Evolutionary conservation across 192 early-diverging fungal genomes (phyloP), one percentile per base, ranked within the genome.

Genomic region (Gonapodya prolifera): DNA sequence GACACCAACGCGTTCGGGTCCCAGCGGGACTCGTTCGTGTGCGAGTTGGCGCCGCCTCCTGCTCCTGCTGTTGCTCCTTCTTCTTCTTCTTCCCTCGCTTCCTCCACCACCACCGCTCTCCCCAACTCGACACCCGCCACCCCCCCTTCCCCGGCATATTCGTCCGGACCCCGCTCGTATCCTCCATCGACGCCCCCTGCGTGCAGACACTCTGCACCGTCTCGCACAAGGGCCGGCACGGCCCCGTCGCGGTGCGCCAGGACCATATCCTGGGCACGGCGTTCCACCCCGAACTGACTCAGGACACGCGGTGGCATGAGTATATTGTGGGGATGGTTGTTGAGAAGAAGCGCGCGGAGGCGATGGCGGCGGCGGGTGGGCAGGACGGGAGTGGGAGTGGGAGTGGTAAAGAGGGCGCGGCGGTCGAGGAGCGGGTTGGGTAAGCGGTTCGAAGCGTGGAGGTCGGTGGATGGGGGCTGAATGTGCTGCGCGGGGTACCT

Each of bases 241-340:
- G 86, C 28, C 87, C 95, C 81, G 96, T 99, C 32, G 97, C 97
- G 0, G 96, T 99, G 31, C 87, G 85, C 78, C 94, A 98, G 78
- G 91, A 88, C 70, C 87, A 94, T 69, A 80, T 98, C 29, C 81
- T 99, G 35, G 97, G 91, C 69, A 95, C 94, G 0, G 89, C 94
- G 36, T 99, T 99, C 87, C 97, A 99, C 79, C 97, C 97, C 0
- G 97, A 99, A 81, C 85, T 99, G 75, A 99, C 97, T 1, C 78
- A 80, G 17, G 97, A 99, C 82, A 87, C 87, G 79, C 83, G 96
- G 30, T 91, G 96, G 85, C 97, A 99, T 81, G 82, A 83, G 75
- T 96, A 91, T 84, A 98, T 97, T 92, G 70, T 87, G 2, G 80
- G 81, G 28, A 77, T 85, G 71, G 73, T 70, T 69, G 71, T 8